These are phyloP conservation scores for Albugo candida DNA, from an alignment of 352 stramenopile genomes.

Conservation along the genomic window DNA sequence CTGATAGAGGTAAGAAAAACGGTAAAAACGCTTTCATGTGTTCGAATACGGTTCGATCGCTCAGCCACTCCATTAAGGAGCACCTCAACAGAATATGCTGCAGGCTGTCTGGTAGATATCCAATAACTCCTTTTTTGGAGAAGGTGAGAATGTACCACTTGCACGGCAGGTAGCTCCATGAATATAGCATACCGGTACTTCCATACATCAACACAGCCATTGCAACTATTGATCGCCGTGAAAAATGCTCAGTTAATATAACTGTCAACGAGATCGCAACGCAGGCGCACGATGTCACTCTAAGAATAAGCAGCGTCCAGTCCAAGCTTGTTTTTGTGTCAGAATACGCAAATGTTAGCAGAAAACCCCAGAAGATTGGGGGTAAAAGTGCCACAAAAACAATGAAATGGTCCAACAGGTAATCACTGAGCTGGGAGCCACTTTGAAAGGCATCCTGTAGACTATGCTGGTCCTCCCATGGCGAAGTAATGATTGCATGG, in stretches of 20 bases:
- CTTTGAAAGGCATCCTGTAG: too few relatives aligned
- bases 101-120: conserved; percentile 29
- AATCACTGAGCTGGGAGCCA: too few relatives aligned
- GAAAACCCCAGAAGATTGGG: too few relatives aligned
- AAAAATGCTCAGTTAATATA: conserved; percentile 59
- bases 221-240: conserved; percentile 45
- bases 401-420: too few relatives aligned
- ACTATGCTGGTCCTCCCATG: too few relatives aligned
- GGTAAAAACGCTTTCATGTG: conserved; percentile 46
- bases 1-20: conserved; percentile 53
- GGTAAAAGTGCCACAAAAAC: too few relatives aligned
- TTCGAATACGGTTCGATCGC: conserved; percentile 50
- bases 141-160: conserved; percentile 55
- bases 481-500: too few relatives aligned
- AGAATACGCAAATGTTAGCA: too few relatives aligned
- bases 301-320: too few relatives aligned
- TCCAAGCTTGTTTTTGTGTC: too few relatives aligned
- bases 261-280: conserved; percentile 27
- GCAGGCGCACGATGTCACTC: too few relatives aligned
- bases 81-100: conserved; percentile 48
- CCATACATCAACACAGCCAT: conserved; percentile 45
- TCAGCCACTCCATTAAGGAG: conserved; percentile 68
- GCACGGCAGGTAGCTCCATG: conserved; percentile 58
- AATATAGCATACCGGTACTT: conserved; percentile 40
- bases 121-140: conserved; percentile 27